These are phyloP conservation scores for Fomitopsis schrenkii DNA, from an alignment of 1,284 basidiomycete species.

Conservation along the genomic window DNA sequence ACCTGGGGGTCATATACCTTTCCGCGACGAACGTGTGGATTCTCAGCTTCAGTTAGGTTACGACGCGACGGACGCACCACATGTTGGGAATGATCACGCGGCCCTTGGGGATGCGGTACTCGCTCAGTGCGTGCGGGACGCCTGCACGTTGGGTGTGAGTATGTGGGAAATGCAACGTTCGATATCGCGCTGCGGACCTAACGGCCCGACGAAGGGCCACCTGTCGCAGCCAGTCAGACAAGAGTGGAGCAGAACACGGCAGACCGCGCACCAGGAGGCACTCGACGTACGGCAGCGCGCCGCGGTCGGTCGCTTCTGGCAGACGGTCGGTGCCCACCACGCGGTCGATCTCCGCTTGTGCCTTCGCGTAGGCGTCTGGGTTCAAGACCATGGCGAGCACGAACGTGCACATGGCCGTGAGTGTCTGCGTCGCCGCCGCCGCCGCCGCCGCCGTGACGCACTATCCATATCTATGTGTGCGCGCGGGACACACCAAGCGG, in stretches of 20 bases:
- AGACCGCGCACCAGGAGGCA: slow-evolving; percentile 38
- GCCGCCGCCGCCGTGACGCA: no score
- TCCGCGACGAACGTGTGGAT: slow-evolving; percentile 18
- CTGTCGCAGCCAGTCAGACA: neutral
- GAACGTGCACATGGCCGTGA: slow-evolving; percentile 31
- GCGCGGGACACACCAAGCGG: no score
- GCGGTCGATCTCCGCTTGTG: slow-evolving; percentile 39
- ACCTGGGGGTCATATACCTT: slow-evolving; percentile 24
- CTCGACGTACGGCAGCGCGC: slow-evolving; percentile 34
- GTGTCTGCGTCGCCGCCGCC: neutral
- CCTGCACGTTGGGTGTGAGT: slow-evolving; percentile 18
- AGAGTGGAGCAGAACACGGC: slow-evolving; percentile 5
- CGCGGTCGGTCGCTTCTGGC: slow-evolving; percentile 36
- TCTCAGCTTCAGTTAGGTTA: neutral
- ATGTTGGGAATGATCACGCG: slow-evolving; percentile 45
- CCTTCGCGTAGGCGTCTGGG: slow-evolving; percentile 33
- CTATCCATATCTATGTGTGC: neutral
- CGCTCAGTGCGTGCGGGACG: slow-evolving; percentile 44
- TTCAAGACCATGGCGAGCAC: slow-evolving; percentile 39
- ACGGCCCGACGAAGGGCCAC: neutral
- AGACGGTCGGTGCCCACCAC: slow-evolving; percentile 34
- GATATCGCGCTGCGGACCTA: neutral
- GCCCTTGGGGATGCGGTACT: slow-evolving; percentile 42
- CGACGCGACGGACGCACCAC: slow-evolving; percentile 28
- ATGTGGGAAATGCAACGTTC: no score